Base-by-base conservation (phyloP, 179 eudicot genomes). In the Nepenthes alata region DNA sequence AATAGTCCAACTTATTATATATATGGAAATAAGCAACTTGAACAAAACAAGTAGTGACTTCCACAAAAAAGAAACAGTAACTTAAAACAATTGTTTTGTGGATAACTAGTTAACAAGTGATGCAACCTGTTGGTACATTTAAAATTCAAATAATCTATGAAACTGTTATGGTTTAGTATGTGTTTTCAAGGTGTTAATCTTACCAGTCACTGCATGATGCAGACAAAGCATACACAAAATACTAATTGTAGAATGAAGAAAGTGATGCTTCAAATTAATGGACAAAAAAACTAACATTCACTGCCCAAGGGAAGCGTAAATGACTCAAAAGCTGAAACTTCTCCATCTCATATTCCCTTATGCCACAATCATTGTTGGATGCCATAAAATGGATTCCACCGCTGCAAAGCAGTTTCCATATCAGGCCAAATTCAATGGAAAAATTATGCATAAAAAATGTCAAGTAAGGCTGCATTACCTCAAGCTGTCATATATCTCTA, bases 261-360 rank as follows among this genome's bases (percentile, higher is more conserved):
- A 55, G 6, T 55, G 11, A 55, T 2, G 58, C 3, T 5, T 34
- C 12, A 4, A 37, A 11, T 58, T 37, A 12, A 11, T 47, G 16
- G 37, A 38, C 8, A 5, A 55, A 38, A 9, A 13, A 51, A 78
- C 96, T 77, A 10, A 89, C 97, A 80, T 90, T 90, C 56, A 90
- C 89, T 35, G 97, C 83, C 97, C 97, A 89, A 59, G 95, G 85
- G 76, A 81, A 90, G 61, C 63, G 58, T 66, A 83, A 87, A 63
- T 89, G 84, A 37, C 62, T 83, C 66, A 77, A 38, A 36, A 80
- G 89, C 76, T 90, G 95, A 80, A 79, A 89, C 50, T 64, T 85
- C 77, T 87, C 97, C 83, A 83, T 81, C 76, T 89, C 91, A 62
- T 73, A 90, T 15, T 74, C 85, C 68, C 97, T 87, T 56, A 87